Evolutionary conservation across 371 early-diverging fungal species (phyloP), one percentile per base, ranked within the genome.

Genomic region (Umbelopsis sp.): DNA sequence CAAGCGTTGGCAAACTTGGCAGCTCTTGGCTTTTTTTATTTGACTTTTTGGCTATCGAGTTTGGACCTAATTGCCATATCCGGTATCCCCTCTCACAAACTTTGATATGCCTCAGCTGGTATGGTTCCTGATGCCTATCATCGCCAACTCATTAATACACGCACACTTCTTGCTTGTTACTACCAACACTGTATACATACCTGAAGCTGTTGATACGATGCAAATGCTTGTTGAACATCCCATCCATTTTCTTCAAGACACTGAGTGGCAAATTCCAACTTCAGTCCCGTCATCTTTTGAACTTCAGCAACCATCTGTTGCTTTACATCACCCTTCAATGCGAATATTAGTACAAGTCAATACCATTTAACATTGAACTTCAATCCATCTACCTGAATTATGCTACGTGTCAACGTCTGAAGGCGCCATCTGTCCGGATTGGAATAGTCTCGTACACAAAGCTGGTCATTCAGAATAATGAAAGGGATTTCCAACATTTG

Each of bases 1-100:
- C 32, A 29, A 57, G 57, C 29, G 14, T 57, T 57, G 57, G 57
- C 57, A 57, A 35, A 57, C 57, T 57, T 57, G 57, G 57, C 57
- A 12, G 9, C 25, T 18, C 57, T 35, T 57, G 52, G 52, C 52
- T 51, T 51, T 51, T 29, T 51, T 41, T 41, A 41, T 41, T 38
- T 38, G 4, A 38, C 10, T 38, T 38, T 7, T 38, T 41, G 12
- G 12, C 12, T 12, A 41, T 41, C 41, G 41, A 41, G 41, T 41
- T 41, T 10, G 48, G 16, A 48, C 3, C 1, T 5, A 12, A 48
- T 48, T 48, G 6, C 48, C 18, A n/a, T 16, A 48, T 48, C 6
- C 7, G 48, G 48, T 12, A n/a, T 18, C 6, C 48, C 48, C 48
- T 20, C 11, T 35, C n/a, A 29, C 29, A 29, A 14, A 57, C 35